Percentiles rank a stretch among this genome's conserved stretches.
Evolutionary conservation across 805 yeast species (phyloP).

Genomic region (Cyberlindnera subsufficiens): DNA sequence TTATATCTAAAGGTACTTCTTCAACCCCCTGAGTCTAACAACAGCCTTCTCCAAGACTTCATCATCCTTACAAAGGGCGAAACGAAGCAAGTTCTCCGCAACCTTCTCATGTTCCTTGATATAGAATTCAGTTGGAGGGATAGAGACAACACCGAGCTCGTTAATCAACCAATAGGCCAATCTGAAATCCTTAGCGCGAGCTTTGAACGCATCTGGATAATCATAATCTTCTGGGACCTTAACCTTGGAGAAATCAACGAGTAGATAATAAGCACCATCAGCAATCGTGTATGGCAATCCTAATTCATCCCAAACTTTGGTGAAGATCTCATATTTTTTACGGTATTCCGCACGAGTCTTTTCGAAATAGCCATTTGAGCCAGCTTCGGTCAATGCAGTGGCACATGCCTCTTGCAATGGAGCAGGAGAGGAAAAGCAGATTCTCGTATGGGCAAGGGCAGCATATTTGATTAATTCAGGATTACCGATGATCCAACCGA

Average conservation of each 20-base stretch:
- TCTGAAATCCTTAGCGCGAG: constrained; percentile 78
- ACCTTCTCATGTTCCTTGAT: constrained; percentile 62
- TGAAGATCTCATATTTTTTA: constrained; percentile 68
- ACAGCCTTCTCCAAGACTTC: constrained; percentile 76
- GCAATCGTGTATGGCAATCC: constrained; percentile 86
- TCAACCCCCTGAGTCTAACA: constrained; percentile 61
- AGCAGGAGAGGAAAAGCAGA: constrained; percentile 85
- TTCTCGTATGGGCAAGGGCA: constrained; percentile 87
- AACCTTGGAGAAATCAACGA: constrained; percentile 82
- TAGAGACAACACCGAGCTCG: constrained; percentile 91
- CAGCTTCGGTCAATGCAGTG: constrained; percentile 61
- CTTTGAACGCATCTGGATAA: constrained; percentile 63
- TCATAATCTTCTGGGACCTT: constrained; percentile 68
- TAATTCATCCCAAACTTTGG: constrained; percentile 75
- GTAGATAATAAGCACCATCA: constrained; percentile 88
- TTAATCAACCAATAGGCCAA: constrained; percentile 89
- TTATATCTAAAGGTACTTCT: constrained; percentile 46
- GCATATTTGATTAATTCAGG: constrained; percentile 77
- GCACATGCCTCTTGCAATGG: constrained; percentile 93
- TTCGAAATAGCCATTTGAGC: constrained; percentile 59
- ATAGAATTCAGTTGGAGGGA: constrained; percentile 96
- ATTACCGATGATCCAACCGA: constrained; percentile 92
- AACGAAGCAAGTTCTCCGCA: constrained; percentile 81
- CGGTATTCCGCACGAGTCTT: constrained; percentile 62
- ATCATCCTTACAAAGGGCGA: constrained; percentile 96